Conservation (phyloP, 805 yeast genomes). For the Priceomyces medius region DNA sequence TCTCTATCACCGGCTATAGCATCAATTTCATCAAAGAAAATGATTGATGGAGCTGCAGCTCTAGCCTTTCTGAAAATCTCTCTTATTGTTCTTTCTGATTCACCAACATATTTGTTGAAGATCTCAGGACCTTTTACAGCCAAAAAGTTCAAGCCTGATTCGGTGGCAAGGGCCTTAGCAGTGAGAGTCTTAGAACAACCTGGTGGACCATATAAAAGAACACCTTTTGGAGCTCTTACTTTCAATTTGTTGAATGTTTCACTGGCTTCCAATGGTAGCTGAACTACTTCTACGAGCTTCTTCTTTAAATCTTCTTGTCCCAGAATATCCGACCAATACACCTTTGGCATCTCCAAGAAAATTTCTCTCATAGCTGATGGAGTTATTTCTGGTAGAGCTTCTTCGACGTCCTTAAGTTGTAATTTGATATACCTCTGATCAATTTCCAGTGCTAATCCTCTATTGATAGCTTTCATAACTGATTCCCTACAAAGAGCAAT, state of each 20-base stretch:
- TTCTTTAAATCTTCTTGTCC: slow-evolving; percentile 85
- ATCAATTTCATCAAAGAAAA: slow-evolving; percentile 95
- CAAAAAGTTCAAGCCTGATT: slow-evolving; percentile 87
- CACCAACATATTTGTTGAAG: slow-evolving; percentile 94
- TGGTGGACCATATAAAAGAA: slow-evolving; percentile 93
- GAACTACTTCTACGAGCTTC: slow-evolving; percentile 85
- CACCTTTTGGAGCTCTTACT: slow-evolving; percentile 88
- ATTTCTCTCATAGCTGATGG: slow-evolving; percentile 98
- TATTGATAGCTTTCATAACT: slow-evolving; percentile 76
- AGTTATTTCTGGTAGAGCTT: slow-evolving; percentile 73
- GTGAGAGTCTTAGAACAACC: slow-evolving; percentile 96
- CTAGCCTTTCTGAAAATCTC: slow-evolving; percentile 92
- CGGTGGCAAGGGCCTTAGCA: slow-evolving; percentile 94
- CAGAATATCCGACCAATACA: slow-evolving; percentile 91
- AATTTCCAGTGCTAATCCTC: slow-evolving; percentile 42
- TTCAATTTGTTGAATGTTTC: slow-evolving; percentile 77
- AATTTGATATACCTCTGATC: slow-evolving; percentile 46
- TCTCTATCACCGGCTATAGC: slow-evolving; percentile 83
- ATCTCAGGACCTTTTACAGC: slow-evolving; percentile 98
- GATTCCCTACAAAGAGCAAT: slow-evolving; percentile 86
- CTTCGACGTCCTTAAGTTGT: slow-evolving; percentile 56
- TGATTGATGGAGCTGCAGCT: slow-evolving; percentile 91
- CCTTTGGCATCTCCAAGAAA: slow-evolving; percentile 90
- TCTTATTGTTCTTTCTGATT: slow-evolving; percentile 88
- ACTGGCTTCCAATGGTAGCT: slow-evolving; percentile 81